Evolutionary conservation across 768 basidiomycete species (phyloP).

Genomic region (Holtermanniella nyarrowii): DNA sequence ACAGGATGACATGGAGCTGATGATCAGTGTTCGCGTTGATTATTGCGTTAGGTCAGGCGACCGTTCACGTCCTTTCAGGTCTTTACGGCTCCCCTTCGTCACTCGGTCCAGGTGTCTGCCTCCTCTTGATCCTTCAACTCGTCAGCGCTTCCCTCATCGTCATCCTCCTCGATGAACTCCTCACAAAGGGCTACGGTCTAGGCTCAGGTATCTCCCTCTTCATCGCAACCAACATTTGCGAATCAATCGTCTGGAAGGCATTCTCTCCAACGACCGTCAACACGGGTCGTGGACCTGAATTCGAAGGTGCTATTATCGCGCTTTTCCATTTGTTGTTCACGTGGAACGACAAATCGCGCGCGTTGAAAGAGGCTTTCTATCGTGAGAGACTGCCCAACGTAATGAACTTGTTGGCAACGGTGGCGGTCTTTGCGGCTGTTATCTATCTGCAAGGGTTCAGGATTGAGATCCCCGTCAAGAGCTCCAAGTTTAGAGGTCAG

Average conservation of each 20-base stretch:
- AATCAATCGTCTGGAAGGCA: conserved; percentile 98
- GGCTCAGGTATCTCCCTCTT: conserved; percentile 97
- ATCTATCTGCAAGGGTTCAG: conserved; percentile 99
- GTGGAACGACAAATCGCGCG: conserved; percentile 95
- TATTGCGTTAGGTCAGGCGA: conserved; percentile 91
- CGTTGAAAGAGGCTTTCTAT: conserved; percentile 96
- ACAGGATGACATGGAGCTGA: neutral
- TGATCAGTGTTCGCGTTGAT: conserved; percentile 83
- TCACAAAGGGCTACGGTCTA: conserved; percentile 97
- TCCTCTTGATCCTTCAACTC: conserved; percentile 92
- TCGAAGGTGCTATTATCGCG: conserved; percentile 90
- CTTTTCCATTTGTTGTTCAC: conserved; percentile 97
- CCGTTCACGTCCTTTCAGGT: conserved; percentile 92
- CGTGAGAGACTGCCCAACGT: conserved; percentile 90
- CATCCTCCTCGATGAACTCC: conserved; percentile 94
- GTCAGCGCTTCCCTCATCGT: conserved; percentile 89
- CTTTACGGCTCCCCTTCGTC: conserved; percentile 90
- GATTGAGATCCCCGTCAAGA: conserved; percentile 96
- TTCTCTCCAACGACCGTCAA: conserved; percentile 97
- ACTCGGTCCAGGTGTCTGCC: conserved; percentile 91
- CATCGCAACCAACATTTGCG: conserved; percentile 99
- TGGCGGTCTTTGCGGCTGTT: conserved; percentile 81
- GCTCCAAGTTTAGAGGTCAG: conserved; percentile 91
- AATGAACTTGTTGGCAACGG: conserved; percentile 92
- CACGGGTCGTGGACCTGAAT: conserved; percentile 95